Base-by-base conservation (phyloP, 805 yeast species). In the Lachancea waltii region DNA sequence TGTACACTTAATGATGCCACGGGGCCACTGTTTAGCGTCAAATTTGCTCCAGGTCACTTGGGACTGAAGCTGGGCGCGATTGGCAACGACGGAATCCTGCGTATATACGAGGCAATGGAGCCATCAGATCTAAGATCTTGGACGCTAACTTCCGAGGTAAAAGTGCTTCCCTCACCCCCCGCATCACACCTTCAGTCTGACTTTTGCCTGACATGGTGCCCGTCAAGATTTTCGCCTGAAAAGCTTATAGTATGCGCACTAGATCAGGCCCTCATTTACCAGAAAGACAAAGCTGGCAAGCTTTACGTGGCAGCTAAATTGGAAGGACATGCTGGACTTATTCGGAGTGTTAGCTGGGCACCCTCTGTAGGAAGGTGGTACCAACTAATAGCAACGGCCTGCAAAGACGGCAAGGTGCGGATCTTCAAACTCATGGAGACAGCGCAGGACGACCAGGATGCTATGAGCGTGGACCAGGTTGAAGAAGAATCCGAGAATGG, bases 331-430 rank as follows among this genome's bases (percentile, higher is more conserved):
- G 72, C 75, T 38, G 95, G 95, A 2, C 69, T 90, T 28, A 85
- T 90, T 23, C 69, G 97, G 52, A 82, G 87, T 13, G 85, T 89
- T 4, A 72, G 89, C 21, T 90, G 98, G 98, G 97, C 97, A 0
- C 96, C 97, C 3, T 77, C 94, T 0, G 85, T 89, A 81, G 97
- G 97, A 2, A 69, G 95, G 48, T 77, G 81, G 46, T 85, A 77
- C 57, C 95, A 90, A 50, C 65, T 89, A 33, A 69, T 92, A 30
- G 97, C 99, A 1, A 90, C 97, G 0, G 97, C 94, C 4, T 87
- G 95, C 57, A 87, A 87, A 58, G 99, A 92, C 58, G 98, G 97
- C 1, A 77, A 69, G 52, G 87, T 92, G 8, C 73, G 97, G 37
- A 80, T 92, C 3, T 90, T 81, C 69, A 85, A 83, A 58, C 67